Conservation (phyloP, 2,329 filamentous ascomycete species). For the Herpomyces periplanetae region DNA sequence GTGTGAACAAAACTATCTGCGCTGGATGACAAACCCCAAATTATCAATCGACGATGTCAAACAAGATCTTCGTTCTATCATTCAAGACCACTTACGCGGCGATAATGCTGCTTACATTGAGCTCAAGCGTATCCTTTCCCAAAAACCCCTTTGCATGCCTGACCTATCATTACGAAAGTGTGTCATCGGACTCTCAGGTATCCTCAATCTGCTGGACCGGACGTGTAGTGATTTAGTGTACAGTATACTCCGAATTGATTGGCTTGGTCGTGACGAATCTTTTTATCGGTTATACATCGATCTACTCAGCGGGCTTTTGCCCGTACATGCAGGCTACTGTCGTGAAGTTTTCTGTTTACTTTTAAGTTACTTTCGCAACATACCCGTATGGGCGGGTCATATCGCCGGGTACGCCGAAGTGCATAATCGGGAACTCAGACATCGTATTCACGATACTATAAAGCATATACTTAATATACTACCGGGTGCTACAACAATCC, state of each 20-base stretch:
- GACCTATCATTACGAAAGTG: too few relatives aligned
- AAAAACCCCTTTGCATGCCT: too few relatives aligned
- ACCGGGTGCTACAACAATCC: slow-evolving; percentile 28
- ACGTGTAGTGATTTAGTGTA: slow-evolving; percentile 17
- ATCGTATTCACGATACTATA: slow-evolving; percentile 32
- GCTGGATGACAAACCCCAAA: too few relatives aligned
- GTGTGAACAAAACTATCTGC: too few relatives aligned
- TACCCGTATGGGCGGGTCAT: slow-evolving; percentile 14
- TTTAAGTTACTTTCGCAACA: slow-evolving; percentile 26
- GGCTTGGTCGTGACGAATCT: slow-evolving; percentile 19
- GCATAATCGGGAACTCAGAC: slow-evolving; percentile 20
- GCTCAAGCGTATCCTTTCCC: too few relatives aligned
- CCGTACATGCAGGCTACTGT: slow-evolving; percentile 42
- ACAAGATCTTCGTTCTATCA: too few relatives aligned
- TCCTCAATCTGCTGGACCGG: slow-evolving; percentile 15
- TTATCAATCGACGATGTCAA: too few relatives aligned
- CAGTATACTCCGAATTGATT: slow-evolving; percentile 16
- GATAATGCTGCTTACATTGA: too few relatives aligned
- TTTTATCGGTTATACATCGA: slow-evolving; percentile 26
- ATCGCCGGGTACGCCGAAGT: slow-evolving; percentile 17
- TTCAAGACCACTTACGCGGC: too few relatives aligned
- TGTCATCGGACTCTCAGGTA: slow-evolving; percentile 16
- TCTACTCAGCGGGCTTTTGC: slow-evolving; percentile 30
- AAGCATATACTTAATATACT: slow-evolving; percentile 39
- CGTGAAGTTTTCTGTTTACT: slow-evolving; percentile 35